Evolutionary conservation across 148 eudicot genomes (phyloP), one percentile per base, ranked within the genome.

Genomic region (Gaultheria prostrata): DNA sequence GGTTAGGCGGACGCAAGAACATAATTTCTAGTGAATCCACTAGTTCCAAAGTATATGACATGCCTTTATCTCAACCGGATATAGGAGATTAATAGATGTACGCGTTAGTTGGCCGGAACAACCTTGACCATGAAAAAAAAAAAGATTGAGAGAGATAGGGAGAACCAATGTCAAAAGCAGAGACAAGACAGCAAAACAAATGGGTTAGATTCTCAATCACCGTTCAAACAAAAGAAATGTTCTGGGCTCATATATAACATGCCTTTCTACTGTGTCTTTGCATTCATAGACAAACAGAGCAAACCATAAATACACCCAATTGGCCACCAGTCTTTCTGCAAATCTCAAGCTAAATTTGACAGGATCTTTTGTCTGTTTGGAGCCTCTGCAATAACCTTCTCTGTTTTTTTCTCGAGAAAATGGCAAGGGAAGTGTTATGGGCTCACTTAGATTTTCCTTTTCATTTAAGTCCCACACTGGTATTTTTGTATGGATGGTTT

Each of bases 301-400:
- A 83, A 84, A 82, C 59, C 0, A 39, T 39, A 39, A 39, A 0
- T 39, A 39, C 43, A 80, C 78, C 57, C 83, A 67, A 85, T 87
- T 87, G 90, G 90, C 88, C 90, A 84, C 84, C 59, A 74, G 90
- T 89, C 90, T 82, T 86, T 89, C 87, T 86, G 76, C 67, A 86
- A 86, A 89, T 89, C 91, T 86, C 76, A 59, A 10, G 61, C 88
- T 80, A 86, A 82, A 56, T 82, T n/a, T 12, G 84, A 89, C 70
- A 84, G 85, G 83, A 89, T 89, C 91, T 89, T 89, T 88, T 87
- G 88, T 82, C 48, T 87, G 83, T 86, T 86, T 72, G 21, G 74
- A 65, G 48, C 48, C 73, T 80, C 86, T 84, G 80, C 73, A 71
- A 15, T 70, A 75, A 56, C 54, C 63, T 48, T 71, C 10, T 48